Evolutionary conservation across 805 yeast species (phyloP).

Genomic region (Candida koratica): DNA sequence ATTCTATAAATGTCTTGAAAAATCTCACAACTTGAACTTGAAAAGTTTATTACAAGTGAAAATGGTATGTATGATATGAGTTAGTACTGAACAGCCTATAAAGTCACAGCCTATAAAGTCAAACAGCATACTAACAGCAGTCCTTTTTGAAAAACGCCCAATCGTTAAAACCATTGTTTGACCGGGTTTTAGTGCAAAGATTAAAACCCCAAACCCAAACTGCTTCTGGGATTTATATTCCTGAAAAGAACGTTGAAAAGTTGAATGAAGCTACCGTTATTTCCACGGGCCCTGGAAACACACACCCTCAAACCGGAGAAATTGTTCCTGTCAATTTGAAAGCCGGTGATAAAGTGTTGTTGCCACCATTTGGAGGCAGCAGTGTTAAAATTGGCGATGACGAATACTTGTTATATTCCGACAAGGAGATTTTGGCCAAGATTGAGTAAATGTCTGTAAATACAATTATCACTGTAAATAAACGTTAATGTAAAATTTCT

Average conservation of each 20-base stretch:
- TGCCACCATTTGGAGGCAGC: slow-evolving; percentile 93
- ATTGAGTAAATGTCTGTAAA: slow-evolving; percentile 54
- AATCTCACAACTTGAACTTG: no score
- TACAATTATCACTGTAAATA: no score
- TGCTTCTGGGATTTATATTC: slow-evolving; percentile 87
- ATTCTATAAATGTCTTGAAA: slow-evolving; percentile 11
- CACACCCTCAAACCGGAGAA: slow-evolving; percentile 67
- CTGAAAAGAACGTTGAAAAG: slow-evolving; percentile 94
- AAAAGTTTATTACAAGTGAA: no score
- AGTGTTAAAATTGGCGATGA: slow-evolving; percentile 84
- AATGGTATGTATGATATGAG: no score
- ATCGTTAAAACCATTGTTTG: slow-evolving; percentile 86
- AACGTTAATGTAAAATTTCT: neutral
- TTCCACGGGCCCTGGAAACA: slow-evolving; percentile 92
- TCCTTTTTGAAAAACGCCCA: slow-evolving; percentile 77
- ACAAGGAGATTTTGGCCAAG: slow-evolving; percentile 92
- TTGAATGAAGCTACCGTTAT: slow-evolving; percentile 87
- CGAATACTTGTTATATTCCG: slow-evolving; percentile 79
- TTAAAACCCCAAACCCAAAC: slow-evolving; percentile 87
- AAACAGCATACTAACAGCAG: no score
- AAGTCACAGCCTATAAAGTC: no score
- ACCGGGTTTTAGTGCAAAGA: slow-evolving; percentile 95
- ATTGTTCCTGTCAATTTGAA: slow-evolving; percentile 68
- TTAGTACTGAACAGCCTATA: no score
- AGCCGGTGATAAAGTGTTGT: slow-evolving; percentile 90